Evolutionary conservation across 2,329 filamentous ascomycete genomes (phyloP).

Genomic region (Penicillium sp.): DNA sequence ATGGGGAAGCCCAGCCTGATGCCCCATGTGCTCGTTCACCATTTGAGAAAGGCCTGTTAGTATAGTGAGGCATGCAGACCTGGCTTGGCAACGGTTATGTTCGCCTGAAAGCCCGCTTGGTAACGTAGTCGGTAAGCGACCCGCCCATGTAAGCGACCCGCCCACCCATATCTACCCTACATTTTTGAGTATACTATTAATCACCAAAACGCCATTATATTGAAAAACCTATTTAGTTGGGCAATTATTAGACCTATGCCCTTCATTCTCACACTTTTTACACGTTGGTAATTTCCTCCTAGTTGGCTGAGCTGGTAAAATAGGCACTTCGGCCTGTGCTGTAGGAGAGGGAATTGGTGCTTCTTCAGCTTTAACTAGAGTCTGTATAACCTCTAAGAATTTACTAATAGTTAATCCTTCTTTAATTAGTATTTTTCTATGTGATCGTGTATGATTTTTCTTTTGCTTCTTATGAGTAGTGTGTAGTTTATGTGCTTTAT

Average conservation of each 20-base stretch:
- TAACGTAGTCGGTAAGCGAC: not conserved
- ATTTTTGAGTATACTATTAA: not conserved
- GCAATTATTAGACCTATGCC: not conserved
- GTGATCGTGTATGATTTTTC: too few relatives aligned
- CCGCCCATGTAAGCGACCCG: too few relatives aligned
- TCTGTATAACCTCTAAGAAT: not conserved
- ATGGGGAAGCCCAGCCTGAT: too few relatives aligned
- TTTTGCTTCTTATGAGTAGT: too few relatives aligned
- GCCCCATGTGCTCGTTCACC: too few relatives aligned
- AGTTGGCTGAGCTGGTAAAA: not conserved
- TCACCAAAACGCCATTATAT: not conserved
- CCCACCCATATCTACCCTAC: not conserved
- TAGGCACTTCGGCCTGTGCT: not conserved
- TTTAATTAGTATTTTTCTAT: too few relatives aligned
- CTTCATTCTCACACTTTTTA: not conserved
- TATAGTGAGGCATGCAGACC: too few relatives aligned
- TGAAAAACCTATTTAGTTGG: not conserved
- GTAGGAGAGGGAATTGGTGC: not conserved
- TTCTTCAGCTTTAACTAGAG: not conserved
- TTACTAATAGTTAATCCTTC: too few relatives aligned
- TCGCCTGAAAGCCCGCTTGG: too few relatives aligned
- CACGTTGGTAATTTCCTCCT: not conserved
- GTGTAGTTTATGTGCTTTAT: not conserved
- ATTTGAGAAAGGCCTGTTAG: too few relatives aligned
- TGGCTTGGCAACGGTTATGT: too few relatives aligned